These are phyloP conservation scores for Cryptomeria japonica DNA, from an alignment of 75 land plant genomes.

Conservation along the genomic window DNA sequence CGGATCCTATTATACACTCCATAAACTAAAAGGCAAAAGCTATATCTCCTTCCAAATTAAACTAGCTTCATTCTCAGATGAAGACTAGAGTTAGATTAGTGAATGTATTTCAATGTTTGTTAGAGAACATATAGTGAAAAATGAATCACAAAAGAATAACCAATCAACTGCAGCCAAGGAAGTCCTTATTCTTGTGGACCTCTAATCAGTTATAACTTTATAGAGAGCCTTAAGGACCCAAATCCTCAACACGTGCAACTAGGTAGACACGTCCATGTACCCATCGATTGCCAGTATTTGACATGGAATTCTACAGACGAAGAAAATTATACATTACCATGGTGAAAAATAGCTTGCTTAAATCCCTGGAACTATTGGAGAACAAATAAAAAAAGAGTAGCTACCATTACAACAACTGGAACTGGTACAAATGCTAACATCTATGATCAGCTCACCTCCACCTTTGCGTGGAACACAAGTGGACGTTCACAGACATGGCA, in stretches of 20 bases:
- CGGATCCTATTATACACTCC: not conserved
- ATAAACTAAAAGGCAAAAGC: not conserved
- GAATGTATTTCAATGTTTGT: not conserved
- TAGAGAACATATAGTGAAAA: not conserved
- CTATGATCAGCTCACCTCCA: slow-evolving; percentile 40
- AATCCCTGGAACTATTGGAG: not conserved
- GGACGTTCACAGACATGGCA: slow-evolving; percentile 83
- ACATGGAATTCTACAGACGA: slow-evolving; percentile 51
- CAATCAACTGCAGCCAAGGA: not conserved
- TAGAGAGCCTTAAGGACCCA: slow-evolving; percentile 16
- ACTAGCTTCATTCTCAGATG: not conserved
- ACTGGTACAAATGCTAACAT: not conserved
- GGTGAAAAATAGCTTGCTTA: too few relatives aligned
- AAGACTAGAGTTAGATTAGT: not conserved
- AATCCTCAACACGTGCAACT: slow-evolving; percentile 25
- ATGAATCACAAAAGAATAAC: not conserved
- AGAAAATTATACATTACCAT: not conserved
- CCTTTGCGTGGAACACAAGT: slow-evolving; percentile 67
- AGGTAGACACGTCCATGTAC: slow-evolving; percentile 86
- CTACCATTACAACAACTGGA: not conserved
- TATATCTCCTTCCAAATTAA: not conserved
- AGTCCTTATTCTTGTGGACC: not conserved
- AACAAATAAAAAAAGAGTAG: not conserved
- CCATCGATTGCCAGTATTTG: slow-evolving; percentile 55
- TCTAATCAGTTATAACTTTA: not conserved